phyloP scores from a whole-genome alignment of 2,329 filamentous ascomycete genomes.

The Pseudocercospora macadamiae region DNA sequence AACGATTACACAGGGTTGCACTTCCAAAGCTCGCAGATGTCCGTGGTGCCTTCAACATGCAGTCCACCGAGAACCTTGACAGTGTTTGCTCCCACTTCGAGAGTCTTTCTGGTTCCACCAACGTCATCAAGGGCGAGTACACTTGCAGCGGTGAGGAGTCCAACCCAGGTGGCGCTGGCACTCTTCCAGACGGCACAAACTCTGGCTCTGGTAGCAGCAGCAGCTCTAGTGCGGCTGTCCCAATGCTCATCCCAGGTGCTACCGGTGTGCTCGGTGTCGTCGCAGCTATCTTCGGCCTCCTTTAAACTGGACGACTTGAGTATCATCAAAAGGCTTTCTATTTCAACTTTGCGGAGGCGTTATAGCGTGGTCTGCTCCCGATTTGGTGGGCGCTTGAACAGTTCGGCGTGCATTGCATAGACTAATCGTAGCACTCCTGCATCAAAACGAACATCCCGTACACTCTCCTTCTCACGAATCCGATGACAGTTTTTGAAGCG shows the following conservation, averaged over 20 bases:
- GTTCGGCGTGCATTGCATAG: constrained; percentile 34
- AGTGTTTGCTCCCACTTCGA: constrained; percentile 47
- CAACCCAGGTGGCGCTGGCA: constrained; percentile 41
- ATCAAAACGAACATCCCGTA: constrained; percentile 24
- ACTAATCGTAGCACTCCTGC: constrained; percentile 40
- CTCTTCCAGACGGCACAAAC: constrained; percentile 30
- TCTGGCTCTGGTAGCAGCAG: constrained; percentile 25
- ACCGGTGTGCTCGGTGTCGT: constrained; percentile 51
- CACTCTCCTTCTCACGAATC: constrained; percentile 23
- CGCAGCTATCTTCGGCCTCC: constrained; percentile 51
- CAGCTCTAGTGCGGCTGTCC: constrained; percentile 43
- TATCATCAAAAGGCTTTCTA: constrained; percentile 19
- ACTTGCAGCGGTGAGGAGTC: constrained; percentile 44
- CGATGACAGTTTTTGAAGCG: constrained; percentile 24
- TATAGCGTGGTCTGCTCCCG: constrained; percentile 22
- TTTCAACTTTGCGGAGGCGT: constrained; percentile 28
- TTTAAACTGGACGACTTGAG: constrained; percentile 39
- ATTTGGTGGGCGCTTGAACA: constrained; percentile 27
- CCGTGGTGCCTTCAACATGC: constrained; percentile 55
- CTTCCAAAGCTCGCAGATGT: constrained; percentile 61
- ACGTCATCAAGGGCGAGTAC: constrained; percentile 49
- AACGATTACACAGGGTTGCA: constrained; percentile 59
- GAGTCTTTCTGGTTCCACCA: constrained; percentile 42
- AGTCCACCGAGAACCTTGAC: constrained; percentile 48
- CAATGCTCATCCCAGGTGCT: constrained; percentile 46